Base-by-base conservation (phyloP, 371 early-diverging fungal genomes). In the Encephalitozoon hellem region DNA sequence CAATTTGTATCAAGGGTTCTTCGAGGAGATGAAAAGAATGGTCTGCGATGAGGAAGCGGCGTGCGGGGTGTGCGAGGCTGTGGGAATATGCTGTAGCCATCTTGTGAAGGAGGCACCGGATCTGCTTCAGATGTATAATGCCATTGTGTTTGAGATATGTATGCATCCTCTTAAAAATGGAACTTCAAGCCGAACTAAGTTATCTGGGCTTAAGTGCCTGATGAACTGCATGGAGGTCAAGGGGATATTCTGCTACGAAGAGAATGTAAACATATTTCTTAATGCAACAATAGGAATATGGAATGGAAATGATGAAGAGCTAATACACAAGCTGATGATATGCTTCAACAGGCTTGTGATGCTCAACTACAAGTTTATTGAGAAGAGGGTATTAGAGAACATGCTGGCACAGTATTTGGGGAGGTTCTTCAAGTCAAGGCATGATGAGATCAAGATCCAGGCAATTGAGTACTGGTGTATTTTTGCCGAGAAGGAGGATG, bases 391-490 rank as follows among this genome's bases (percentile, higher is more conserved):
- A 30, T 26, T 34, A 6, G 68, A 72, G 12, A 26, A 72, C 28
- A 67, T 73, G 38, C 66, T 82, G 32, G 64, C 52, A 11, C 32
- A 67, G 15, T 54, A 68, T 47, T 45, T 78, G n/a, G 66, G 76
- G 43, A 72, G 66, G 9, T 80, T 69, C 49, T 69, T 74, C 26
- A 59, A 38, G 25, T 68, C 53, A 2, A 55, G 69, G 2, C 11
- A 26, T 30, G 78, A 78, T 2, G 67, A 76, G 25, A 73, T 77
- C 42, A 42, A 51, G 11, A 43, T 83, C 0, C 65, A 72, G 30
- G 77, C 75, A n/a, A 67, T 82, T 43, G 83, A 82, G 32, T 80
- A 81, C 67, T 84, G 83, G 83, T 69, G 67, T 45, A 67, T 75
- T 0, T 30, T 84, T 25, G 65, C 77, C 4, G 81, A 83, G 64